Percentiles rank a stretch among this genome's conserved stretches.
These are phyloP conservation scores for Septoria petroselini DNA, from an alignment of 2,329 filamentous ascomycete species.

Conservation along the genomic window DNA sequence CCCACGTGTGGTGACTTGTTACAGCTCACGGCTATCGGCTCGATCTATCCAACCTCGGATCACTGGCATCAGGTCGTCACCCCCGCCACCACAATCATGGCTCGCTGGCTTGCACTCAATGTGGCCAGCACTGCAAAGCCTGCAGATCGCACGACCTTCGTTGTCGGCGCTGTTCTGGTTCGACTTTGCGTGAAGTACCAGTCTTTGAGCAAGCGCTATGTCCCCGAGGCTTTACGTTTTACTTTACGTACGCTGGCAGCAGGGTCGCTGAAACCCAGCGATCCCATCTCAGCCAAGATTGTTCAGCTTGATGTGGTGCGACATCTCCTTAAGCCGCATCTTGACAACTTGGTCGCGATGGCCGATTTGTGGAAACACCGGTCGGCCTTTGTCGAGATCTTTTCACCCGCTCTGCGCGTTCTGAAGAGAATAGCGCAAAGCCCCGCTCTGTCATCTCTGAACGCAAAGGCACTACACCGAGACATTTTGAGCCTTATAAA, in stretches of 20 bases:
- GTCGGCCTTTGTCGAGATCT: slow-evolving; percentile 73
- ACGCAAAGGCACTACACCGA: slow-evolving; percentile 51
- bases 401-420: slow-evolving; percentile 54
- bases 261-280: slow-evolving; percentile 37
- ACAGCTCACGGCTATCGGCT: slow-evolving; percentile 76
- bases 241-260: slow-evolving; percentile 64
- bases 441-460: slow-evolving; percentile 32
- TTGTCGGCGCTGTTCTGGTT: slow-evolving; percentile 72
- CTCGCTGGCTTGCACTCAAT: slow-evolving; percentile 76
- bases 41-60: slow-evolving; percentile 90
- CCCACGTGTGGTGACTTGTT: slow-evolving; percentile 68
- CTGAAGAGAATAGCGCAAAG: background rate
- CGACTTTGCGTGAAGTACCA: slow-evolving; percentile 82
- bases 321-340: slow-evolving; percentile 48
- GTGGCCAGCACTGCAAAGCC: slow-evolving; percentile 56
- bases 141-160: slow-evolving; percentile 65
- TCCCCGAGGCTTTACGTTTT: slow-evolving; percentile 85
- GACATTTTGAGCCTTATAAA: slow-evolving; percentile 62
- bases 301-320: background rate
- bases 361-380: slow-evolving; percentile 72
- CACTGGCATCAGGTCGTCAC: slow-evolving; percentile 96
- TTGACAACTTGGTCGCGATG: slow-evolving; percentile 64
- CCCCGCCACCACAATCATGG: slow-evolving; percentile 81
- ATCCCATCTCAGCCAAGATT: background rate
- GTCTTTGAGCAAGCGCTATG: slow-evolving; percentile 74